These are phyloP conservation scores for Tuber calosporum DNA, from an alignment of 495 filamentous ascomycete genomes.

Conservation along the genomic window DNA sequence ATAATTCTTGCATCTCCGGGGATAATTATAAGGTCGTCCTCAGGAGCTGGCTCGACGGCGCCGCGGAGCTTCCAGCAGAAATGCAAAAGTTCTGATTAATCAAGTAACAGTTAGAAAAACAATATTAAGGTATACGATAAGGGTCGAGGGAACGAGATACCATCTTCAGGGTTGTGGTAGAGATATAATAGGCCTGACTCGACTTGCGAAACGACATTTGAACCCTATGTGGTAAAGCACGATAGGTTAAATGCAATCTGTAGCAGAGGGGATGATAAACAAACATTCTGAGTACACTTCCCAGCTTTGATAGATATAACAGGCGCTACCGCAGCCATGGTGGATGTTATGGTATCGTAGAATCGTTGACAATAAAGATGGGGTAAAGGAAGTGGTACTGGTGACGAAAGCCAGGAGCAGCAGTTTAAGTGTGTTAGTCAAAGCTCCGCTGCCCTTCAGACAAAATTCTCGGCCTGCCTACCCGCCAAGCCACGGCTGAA, in stretches of 20 bases:
- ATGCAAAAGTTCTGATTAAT: constrained; percentile 66
- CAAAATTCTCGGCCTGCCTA: background rate
- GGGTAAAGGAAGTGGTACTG: background rate
- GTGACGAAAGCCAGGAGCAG: background rate
- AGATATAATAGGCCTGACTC: constrained; percentile 87
- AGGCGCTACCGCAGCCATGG: constrained; percentile 46
- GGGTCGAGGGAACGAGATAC: constrained; percentile 43
- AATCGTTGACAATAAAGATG: constrained; percentile 7
- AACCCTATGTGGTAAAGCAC: constrained; percentile 46
- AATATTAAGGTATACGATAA: constrained; percentile 3
- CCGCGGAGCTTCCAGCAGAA: constrained; percentile 73
- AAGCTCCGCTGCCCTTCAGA: background rate
- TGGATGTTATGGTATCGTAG: constrained; percentile 6
- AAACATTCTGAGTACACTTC: constrained; percentile 75
- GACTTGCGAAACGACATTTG: constrained; percentile 59
- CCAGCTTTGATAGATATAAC: constrained; percentile 97
- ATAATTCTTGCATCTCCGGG: constrained; percentile 80
- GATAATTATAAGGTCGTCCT: constrained; percentile 80
- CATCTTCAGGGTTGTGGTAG: constrained; percentile 70
- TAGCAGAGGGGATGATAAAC: constrained; percentile 41
- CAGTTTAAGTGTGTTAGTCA: background rate
- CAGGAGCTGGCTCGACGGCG: constrained; percentile 54
- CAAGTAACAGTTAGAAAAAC: constrained; percentile 17
- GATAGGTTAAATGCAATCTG: constrained; percentile 47
- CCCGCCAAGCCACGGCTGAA: background rate